A percentile compares a stretch with the other conserved stretches of the same genome.
phyloP scores from a whole-genome alignment of 169 alveolate genomes.

The Plasmodium sp. region DNA sequence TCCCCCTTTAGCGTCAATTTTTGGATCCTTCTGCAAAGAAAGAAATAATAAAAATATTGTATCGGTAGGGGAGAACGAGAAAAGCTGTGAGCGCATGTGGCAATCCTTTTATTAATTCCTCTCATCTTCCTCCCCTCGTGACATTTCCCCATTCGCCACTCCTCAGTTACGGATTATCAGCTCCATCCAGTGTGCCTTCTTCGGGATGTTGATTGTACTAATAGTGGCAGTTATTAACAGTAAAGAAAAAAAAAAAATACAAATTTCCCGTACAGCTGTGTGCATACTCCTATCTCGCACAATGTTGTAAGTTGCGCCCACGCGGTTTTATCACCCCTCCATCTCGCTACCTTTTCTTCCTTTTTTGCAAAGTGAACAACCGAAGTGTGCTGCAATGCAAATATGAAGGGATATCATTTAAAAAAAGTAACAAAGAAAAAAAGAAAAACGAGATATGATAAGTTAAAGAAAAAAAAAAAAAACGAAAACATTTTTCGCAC shows the following conservation, averaged over 20 bases:
- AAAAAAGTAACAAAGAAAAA: slow-evolving; percentile 22
- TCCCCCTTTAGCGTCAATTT: slow-evolving; percentile 32
- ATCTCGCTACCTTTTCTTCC: background rate
- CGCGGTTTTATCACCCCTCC: background rate
- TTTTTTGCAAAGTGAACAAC: slow-evolving; percentile 22
- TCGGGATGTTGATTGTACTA: slow-evolving; percentile 38
- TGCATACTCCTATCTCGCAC: background rate
- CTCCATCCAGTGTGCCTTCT: slow-evolving; percentile 55
- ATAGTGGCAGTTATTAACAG: slow-evolving; percentile 23
- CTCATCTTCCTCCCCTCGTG: background rate
- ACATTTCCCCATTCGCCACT: background rate
- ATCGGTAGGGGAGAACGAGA: slow-evolving; percentile 18
- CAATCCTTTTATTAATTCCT: background rate
- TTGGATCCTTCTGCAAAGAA: slow-evolving; percentile 59
- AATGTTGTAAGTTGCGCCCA: background rate
- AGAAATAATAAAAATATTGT: slow-evolving; percentile 37
- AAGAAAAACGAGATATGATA: background rate
- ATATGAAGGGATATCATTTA: slow-evolving; percentile 55
- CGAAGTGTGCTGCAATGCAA: slow-evolving; percentile 6
- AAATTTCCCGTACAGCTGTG: background rate
- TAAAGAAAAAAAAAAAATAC: background rate
- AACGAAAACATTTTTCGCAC: background rate
- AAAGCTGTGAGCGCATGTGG: background rate
- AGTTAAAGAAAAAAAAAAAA: background rate
- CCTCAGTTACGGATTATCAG: slow-evolving; percentile 53